Conservation (phyloP, 1,139 yeast species). For the Waltiozyma sp. region DNA sequence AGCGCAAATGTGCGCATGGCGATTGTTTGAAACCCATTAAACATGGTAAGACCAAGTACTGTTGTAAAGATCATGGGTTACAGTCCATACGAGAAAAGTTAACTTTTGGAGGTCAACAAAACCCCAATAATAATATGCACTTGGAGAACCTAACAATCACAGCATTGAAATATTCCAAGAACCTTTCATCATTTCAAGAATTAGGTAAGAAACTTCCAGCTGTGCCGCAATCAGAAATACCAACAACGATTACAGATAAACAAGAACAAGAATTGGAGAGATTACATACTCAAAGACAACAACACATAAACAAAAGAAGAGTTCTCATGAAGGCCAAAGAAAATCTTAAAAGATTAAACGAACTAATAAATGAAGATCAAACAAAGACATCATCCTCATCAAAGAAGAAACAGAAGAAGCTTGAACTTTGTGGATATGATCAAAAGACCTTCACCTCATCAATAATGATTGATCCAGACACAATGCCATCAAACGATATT, state of each 20-base stretch:
- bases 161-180: background rate
- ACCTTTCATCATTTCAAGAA: background rate
- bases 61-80: conserved; percentile 63
- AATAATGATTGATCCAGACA: conserved; percentile 1
- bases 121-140: conserved; percentile 14
- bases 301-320: conserved; percentile 8
- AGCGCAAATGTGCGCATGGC: conserved; percentile 58
- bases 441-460: conserved; percentile 3
- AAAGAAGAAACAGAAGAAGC: conserved; percentile 9
- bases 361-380: conserved; percentile 9
- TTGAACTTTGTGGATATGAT: conserved; percentile 21
- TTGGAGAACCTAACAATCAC: background rate
- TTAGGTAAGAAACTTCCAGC: background rate
- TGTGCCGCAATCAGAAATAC: background rate
- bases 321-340: conserved; percentile 14
- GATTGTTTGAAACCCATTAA: conserved; percentile 51
- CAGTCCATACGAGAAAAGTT: conserved; percentile 30
- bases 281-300: conserved; percentile 1
- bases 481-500: conserved; percentile 5
- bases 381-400: conserved; percentile 2
- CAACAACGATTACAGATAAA: background rate
- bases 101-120: conserved; percentile 15
- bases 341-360: conserved; percentile 22
- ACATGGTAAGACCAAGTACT: conserved; percentile 49
- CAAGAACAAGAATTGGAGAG: background rate